Evolutionary conservation across 1,284 basidiomycete species (phyloP).

Genomic region (Ustilago nuda): DNA sequence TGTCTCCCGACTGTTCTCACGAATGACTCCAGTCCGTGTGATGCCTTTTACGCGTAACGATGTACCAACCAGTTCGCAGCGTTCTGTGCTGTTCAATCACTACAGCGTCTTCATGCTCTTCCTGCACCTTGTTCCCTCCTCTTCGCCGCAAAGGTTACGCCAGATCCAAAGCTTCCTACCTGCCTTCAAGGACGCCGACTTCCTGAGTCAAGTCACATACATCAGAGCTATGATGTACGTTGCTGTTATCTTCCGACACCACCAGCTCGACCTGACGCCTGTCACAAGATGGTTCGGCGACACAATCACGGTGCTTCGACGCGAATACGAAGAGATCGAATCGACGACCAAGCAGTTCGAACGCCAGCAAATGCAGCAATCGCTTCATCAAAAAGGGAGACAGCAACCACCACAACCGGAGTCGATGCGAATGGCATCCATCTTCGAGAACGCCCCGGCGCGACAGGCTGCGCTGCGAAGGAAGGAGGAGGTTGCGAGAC

Average conservation of each 20-base stretch:
- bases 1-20: slow-evolving; percentile 80
- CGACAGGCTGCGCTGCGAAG: slow-evolving; percentile 33
- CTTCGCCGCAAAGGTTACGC: slow-evolving; percentile 74
- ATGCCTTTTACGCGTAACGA: slow-evolving; percentile 70
- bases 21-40: slow-evolving; percentile 80
- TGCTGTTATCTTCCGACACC: slow-evolving; percentile 77
- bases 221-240: slow-evolving; percentile 84
- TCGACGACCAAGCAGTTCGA: slow-evolving; percentile 35
- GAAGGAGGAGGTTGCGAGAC: slow-evolving; percentile 40
- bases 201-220: slow-evolving; percentile 78
- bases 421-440: slow-evolving; percentile 25
- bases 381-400: slow-evolving; percentile 10
- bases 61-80: slow-evolving; percentile 74
- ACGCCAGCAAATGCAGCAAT: slow-evolving; percentile 32
- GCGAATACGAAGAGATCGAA: slow-evolving; percentile 73
- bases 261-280: slow-evolving; percentile 74
- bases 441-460: slow-evolving; percentile 43
- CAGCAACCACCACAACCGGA: not conserved
- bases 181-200: slow-evolving; percentile 77
- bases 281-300: slow-evolving; percentile 79
- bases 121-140: slow-evolving; percentile 78
- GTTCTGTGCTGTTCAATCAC: slow-evolving; percentile 88
- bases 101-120: slow-evolving; percentile 82
- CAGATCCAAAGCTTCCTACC: slow-evolving; percentile 77
- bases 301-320: slow-evolving; percentile 75